A percentile compares a stretch with the other conserved stretches of the same genome.
Conservation (phyloP, 192 early-diverging fungal species). For the Mortierella claussenii region DNA sequence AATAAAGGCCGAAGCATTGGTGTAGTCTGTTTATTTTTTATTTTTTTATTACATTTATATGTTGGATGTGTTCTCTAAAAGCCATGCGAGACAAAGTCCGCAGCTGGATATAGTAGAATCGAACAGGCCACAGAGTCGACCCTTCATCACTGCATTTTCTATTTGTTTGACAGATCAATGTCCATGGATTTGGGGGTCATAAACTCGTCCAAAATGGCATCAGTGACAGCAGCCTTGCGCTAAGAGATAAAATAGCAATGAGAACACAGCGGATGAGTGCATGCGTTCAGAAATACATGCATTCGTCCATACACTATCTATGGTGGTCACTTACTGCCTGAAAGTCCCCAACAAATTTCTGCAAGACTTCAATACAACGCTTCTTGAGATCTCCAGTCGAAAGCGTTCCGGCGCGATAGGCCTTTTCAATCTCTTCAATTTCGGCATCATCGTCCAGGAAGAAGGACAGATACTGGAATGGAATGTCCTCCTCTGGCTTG, state of each 20-base stretch:
- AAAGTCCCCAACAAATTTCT: slow-evolving; percentile 80
- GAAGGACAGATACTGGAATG: slow-evolving; percentile 94
- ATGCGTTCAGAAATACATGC: neutral
- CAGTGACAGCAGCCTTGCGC: slow-evolving; percentile 69
- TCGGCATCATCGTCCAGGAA: slow-evolving; percentile 96
- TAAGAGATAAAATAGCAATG: slow-evolving; percentile 4
- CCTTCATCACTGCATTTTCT: no score
- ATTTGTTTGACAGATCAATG: slow-evolving; percentile 36
- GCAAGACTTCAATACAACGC: slow-evolving; percentile 86
- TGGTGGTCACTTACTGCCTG: slow-evolving; percentile 68
- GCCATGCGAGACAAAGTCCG: no score
- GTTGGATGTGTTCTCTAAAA: no score
- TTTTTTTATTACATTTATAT: no score
- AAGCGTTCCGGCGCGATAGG: slow-evolving; percentile 87
- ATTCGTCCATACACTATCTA: neutral
- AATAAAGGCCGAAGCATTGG: no score
- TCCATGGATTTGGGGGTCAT: slow-evolving; percentile 63
- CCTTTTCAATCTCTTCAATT: slow-evolving; percentile 70
- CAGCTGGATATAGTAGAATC: no score
- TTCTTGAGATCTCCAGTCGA: slow-evolving; percentile 91
- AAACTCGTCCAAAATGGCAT: slow-evolving; percentile 69
- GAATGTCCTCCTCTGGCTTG: slow-evolving; percentile 94
- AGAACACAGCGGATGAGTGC: neutral
- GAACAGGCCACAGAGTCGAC: no score
- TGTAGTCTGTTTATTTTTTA: no score